Evolutionary conservation across 1,284 basidiomycete genomes (phyloP).

Genomic region (Boletus semigastroideus): DNA sequence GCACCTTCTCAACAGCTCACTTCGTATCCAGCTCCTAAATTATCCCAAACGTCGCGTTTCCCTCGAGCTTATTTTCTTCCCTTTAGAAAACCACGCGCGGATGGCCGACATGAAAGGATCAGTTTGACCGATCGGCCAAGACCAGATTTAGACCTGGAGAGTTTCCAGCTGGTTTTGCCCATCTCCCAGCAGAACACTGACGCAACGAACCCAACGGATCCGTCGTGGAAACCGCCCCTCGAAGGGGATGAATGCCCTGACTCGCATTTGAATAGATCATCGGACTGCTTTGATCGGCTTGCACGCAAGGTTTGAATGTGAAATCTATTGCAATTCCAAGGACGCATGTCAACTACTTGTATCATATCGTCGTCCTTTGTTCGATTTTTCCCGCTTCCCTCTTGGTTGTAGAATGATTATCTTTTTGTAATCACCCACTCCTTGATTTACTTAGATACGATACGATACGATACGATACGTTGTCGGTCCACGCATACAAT

Average conservation of each 20-base stretch:
- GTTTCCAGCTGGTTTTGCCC: constrained; percentile 2
- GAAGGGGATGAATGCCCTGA: not conserved
- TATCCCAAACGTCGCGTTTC: not conserved
- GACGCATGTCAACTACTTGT: not conserved
- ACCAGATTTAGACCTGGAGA: constrained; percentile 1
- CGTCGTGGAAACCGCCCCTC: not conserved
- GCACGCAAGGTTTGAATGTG: not conserved
- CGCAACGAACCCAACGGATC: not conserved
- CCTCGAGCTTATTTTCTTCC: not conserved
- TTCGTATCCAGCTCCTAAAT: not conserved
- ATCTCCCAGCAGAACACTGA: not conserved
- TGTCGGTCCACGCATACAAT: too few species aligned
- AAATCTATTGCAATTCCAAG: not conserved
- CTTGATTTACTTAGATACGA: too few species aligned
- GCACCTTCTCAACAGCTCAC: not conserved
- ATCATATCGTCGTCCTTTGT: not conserved
- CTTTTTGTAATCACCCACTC: too few species aligned
- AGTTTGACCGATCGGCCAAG: not conserved
- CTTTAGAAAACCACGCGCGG: not conserved
- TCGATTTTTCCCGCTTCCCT: too few species aligned
- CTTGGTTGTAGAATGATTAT: too few species aligned
- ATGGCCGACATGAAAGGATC: not conserved
- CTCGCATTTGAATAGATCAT: not conserved
- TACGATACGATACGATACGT: too few species aligned
- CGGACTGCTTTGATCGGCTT: not conserved